Percentiles rank a stretch among this genome's conserved stretches.
Conservation (phyloP, 202 grass and related monocot genomes). For the Panicum virgatum region DNA sequence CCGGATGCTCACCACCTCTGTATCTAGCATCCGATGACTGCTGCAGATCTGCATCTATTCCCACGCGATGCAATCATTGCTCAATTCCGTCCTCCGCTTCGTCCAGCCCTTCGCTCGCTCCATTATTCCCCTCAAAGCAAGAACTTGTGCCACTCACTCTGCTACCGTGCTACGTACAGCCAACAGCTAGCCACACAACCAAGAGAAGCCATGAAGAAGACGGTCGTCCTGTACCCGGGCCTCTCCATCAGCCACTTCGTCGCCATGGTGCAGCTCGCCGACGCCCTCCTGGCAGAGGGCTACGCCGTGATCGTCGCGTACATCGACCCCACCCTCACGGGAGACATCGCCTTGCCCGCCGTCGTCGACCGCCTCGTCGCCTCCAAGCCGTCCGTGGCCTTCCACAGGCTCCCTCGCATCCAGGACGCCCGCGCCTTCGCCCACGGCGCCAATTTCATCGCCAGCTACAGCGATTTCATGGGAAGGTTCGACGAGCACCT, state of each 20-base stretch:
- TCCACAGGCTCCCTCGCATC: conserved; percentile 34
- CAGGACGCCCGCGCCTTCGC: not conserved
- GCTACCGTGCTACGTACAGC: not conserved
- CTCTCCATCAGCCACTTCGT: conserved; percentile 42
- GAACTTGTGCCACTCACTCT: not conserved
- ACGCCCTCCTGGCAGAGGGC: conserved; percentile 8
- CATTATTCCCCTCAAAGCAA: too few species aligned
- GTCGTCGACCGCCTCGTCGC: conserved; percentile 21
- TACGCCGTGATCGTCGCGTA: conserved; percentile 29
- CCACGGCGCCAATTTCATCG: not conserved
- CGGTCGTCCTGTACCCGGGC: conserved; percentile 33
- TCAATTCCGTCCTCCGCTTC: too few species aligned
- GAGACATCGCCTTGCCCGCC: not conserved
- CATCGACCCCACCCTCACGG: not conserved
- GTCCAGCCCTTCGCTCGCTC: too few species aligned
- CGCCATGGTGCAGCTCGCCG: conserved; percentile 53
- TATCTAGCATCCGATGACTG: too few species aligned
- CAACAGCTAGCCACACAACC: not conserved
- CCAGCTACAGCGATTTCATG: not conserved
- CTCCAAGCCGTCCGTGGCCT: conserved; percentile 34
- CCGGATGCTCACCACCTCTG: too few species aligned
- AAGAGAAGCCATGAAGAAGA: not conserved
- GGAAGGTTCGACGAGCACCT: conserved; percentile 15
- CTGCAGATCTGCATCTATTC: too few species aligned
- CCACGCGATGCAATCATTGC: too few species aligned